Evolutionary conservation across 2,329 filamentous ascomycete genomes (phyloP), one percentile per base, ranked within the genome.

Genomic region (Alternaria burnsii): DNA sequence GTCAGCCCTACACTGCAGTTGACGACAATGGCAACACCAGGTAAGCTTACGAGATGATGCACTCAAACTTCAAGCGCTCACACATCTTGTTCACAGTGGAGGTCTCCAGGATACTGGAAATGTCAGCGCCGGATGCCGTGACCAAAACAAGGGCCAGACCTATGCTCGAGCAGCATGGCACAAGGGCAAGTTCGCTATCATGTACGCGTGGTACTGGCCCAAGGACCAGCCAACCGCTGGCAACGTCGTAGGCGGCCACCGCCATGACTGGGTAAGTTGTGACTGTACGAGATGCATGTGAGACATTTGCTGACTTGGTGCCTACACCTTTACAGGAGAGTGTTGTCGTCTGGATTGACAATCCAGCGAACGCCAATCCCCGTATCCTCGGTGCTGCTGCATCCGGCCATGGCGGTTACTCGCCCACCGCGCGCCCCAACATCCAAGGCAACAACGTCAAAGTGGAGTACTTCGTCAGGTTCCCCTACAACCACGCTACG

Each of bases 201-300:
- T 52, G 50, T 52, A 52, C 24, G 36, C 50, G 20, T 52, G 50
- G 50, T 52, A 52, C 50, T 52, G 50, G 50, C 50, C 50, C 50
- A 52, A 52, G 36, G 50, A 52, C 24, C 50, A 52, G 5, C 50
- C 50, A 20, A 7, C 28, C 36, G 36, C 50, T 16, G 50, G 50
- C 10, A 42, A 52, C 24, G 36, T 52, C 20, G 36, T 10, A 42
- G 50, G 50, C 12, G 50, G 50, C 9, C 50, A 52, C 16, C 50
- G 50, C 50, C 50, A 52, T 24, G 50, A 52, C 24, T 52, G 50
- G 50, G 34, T 38, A 38, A 38, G 34, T 38, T n/a, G 14, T 38
- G 34, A 38, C 34, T 38, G 34, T 38, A n/a, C 14, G 16, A 38
- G n/a, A n/a, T 38, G 16, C 14, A 38, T 38, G 16, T 38, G 34